Conservation (phyloP, 2,329 filamentous ascomycete species). For the Shiraia sp. region DNA sequence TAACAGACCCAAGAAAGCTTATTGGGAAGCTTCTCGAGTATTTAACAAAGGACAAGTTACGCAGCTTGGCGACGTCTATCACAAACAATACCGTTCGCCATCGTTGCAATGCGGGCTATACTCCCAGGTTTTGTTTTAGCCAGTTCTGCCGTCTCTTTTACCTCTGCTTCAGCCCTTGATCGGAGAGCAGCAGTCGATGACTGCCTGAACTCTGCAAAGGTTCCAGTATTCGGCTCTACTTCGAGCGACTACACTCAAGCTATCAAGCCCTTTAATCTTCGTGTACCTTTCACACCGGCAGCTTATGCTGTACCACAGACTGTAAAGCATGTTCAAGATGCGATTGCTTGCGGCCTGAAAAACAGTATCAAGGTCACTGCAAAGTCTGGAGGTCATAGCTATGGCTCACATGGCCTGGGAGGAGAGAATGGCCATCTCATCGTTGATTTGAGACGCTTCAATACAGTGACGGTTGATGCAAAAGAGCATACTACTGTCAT, state of each 20-base stretch:
- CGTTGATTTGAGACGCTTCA: constrained; percentile 52
- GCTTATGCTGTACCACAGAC: constrained; percentile 60
- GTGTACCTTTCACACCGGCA: constrained; percentile 47
- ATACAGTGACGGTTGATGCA: constrained; percentile 46
- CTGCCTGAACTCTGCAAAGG: constrained; percentile 18
- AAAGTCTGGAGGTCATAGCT: constrained; percentile 66
- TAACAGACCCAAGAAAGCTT: no score
- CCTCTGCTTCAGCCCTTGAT: neutral
- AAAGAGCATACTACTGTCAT: constrained; percentile 47
- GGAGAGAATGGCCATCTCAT: constrained; percentile 53
- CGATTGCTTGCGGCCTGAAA: constrained; percentile 59
- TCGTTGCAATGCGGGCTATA: neutral
- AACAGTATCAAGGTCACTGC: constrained; percentile 59
- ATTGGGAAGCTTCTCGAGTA: no score
- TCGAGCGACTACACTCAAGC: constrained; percentile 31
- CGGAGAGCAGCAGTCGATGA: no score
- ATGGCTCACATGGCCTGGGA: constrained; percentile 54
- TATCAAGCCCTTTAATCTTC: constrained; percentile 34
- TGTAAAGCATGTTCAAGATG: constrained; percentile 56
- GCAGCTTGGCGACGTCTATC: no score
- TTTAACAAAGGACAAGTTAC: no score
- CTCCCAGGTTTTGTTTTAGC: neutral
- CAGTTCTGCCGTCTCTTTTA: neutral
- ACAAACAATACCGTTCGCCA: no score
- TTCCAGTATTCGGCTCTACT: constrained; percentile 23